Evolutionary conservation across 306 rosid genomes (phyloP).

Genomic region (Vigna radiata): DNA sequence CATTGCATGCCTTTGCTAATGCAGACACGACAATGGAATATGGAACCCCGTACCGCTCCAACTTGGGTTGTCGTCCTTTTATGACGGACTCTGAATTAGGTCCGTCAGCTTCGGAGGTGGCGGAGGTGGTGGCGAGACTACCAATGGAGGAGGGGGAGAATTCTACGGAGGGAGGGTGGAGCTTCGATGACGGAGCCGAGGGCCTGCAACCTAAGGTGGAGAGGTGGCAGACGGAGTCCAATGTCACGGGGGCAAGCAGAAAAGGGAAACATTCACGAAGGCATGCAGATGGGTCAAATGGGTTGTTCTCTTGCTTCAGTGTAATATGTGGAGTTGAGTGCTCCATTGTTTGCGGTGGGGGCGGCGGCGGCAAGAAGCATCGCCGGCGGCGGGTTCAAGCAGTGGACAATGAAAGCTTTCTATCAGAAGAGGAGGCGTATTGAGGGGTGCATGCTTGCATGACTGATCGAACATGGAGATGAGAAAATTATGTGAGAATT

Average conservation of each 20-base stretch:
- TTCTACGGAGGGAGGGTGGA: constrained; percentile 70
- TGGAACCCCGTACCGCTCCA: constrained; percentile 64
- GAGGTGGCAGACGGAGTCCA: constrained; percentile 79
- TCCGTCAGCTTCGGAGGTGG: constrained; percentile 96
- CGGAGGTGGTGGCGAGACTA: constrained; percentile 61
- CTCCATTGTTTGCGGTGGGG: constrained; percentile 80
- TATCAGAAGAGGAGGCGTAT: constrained; percentile 38
- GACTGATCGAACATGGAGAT: constrained; percentile 1
- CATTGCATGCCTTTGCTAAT: constrained; percentile 31
- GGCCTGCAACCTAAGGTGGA: constrained; percentile 76
- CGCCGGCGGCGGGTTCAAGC: constrained; percentile 55
- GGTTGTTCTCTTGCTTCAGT: constrained; percentile 92
- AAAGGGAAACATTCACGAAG: constrained; percentile 51
- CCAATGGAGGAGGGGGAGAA: constrained; percentile 60
- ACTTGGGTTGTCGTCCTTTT: constrained; percentile 31
- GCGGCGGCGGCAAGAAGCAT: constrained; percentile 62
- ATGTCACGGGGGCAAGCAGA: constrained; percentile 21
- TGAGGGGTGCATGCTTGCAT: constrained; percentile 13
- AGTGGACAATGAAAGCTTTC: constrained; percentile 39
- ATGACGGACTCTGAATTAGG: constrained; percentile 87
- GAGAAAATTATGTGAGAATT: neutral
- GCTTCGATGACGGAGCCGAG: constrained; percentile 73
- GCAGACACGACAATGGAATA: constrained; percentile 48
- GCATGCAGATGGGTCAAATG: constrained; percentile 51
- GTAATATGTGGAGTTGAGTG: constrained; percentile 88